These are phyloP conservation scores for Yamadazyma diospyri DNA, from an alignment of 1,139 yeast genomes.

Conservation along the genomic window DNA sequence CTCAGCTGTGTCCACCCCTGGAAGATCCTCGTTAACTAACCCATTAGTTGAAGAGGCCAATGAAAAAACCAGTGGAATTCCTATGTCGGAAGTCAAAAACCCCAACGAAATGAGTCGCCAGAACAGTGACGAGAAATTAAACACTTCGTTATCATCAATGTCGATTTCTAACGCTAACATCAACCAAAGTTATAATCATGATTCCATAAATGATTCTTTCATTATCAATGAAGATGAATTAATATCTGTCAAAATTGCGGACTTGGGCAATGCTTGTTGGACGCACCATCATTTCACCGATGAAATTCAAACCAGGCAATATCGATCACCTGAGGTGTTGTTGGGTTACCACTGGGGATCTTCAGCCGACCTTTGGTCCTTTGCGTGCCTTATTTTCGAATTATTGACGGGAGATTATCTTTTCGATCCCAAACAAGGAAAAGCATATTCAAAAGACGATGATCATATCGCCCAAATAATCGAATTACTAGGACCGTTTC, in stretches of 20 bases:
- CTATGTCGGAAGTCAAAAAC: conserved; percentile 13
- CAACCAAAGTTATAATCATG: conserved; percentile 19
- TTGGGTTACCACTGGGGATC: conserved; percentile 52
- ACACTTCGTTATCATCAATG: conserved; percentile 43
- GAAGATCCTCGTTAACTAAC: conserved; percentile 19
- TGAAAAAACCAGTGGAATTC: conserved; percentile 10
- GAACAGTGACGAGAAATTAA: conserved; percentile 16
- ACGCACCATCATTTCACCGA: conserved; percentile 48
- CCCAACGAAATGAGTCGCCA: conserved; percentile 11
- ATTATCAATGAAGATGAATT: conserved; percentile 44
- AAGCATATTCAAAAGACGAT: conserved; percentile 45
- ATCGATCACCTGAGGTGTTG: conserved; percentile 46
- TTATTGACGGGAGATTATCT: conserved; percentile 47
- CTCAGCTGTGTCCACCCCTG: conserved; percentile 39
- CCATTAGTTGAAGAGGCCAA: conserved; percentile 12
- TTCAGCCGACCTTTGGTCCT: conserved; percentile 47
- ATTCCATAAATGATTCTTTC: conserved; percentile 14
- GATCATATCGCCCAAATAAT: conserved; percentile 50
- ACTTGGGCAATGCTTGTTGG: conserved; percentile 52
- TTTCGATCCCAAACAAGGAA: conserved; percentile 48
- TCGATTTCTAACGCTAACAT: conserved; percentile 21
- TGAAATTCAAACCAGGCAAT: conserved; percentile 50
- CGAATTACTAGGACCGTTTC: conserved; percentile 44
- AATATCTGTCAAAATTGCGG: conserved; percentile 48
- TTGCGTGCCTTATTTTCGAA: conserved; percentile 46